These are phyloP conservation scores for Paraleonurus japonicus DNA, from an alignment of 257 asterid species.

Conservation along the genomic window DNA sequence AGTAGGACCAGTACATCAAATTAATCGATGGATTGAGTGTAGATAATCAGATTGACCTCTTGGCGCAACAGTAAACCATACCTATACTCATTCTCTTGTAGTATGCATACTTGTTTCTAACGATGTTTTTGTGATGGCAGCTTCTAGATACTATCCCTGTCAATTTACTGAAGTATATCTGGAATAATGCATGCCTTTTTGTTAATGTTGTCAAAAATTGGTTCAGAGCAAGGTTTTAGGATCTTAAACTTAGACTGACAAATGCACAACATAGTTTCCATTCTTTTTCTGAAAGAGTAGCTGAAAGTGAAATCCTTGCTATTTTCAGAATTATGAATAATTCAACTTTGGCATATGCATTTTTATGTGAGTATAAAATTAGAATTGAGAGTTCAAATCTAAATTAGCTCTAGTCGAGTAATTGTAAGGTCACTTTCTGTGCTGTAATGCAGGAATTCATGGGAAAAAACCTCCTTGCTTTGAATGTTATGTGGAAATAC, in stretches of 20 bases:
- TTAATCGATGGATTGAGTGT: neutral
- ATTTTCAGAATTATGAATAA: neutral
- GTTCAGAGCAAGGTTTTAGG: neutral
- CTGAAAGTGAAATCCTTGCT: neutral
- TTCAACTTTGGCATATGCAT: neutral
- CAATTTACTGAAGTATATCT: neutral
- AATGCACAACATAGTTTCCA: neutral
- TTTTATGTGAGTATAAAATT: neutral
- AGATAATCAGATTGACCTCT: constrained; percentile 7
- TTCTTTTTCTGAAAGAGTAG: neutral
- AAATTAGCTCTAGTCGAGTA: neutral
- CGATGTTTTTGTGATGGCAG: neutral
- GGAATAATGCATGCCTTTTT: neutral
- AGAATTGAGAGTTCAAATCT: neutral
- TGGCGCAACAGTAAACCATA: neutral
- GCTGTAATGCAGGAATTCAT: constrained; percentile 75
- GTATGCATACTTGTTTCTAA: neutral
- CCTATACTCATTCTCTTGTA: neutral
- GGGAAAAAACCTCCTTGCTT: constrained; percentile 94
- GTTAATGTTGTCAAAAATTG: neutral
- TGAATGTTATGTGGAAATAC: constrained; percentile 99
- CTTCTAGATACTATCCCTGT: neutral
- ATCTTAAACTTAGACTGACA: constrained; percentile 6
- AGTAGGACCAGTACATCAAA: neutral
- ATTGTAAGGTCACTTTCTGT: constrained; percentile 6